phyloP scores from a whole-genome alignment of 2,329 filamentous ascomycete species.

The Aspergillus carbonarius region DNA sequence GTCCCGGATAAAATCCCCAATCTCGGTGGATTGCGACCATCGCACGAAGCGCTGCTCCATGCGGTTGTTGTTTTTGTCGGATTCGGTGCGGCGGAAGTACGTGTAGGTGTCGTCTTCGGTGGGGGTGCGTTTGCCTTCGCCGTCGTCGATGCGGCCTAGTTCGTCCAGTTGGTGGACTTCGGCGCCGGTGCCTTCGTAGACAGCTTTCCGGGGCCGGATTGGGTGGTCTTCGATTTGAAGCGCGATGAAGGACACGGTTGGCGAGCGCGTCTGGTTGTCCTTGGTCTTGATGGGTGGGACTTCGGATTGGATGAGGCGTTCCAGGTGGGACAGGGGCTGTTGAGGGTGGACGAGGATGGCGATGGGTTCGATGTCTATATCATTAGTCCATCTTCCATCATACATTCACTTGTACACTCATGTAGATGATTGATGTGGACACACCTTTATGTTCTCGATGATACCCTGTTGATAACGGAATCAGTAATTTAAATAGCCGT shows the following conservation, averaged over 20 bases:
- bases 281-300: slow-evolving; percentile 66
- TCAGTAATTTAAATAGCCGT: slow-evolving; percentile 74
- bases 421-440: neutral
- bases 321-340: slow-evolving; percentile 86
- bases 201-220: slow-evolving; percentile 39
- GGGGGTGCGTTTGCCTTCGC: neutral
- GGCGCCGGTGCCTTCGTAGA: slow-evolving; percentile 39
- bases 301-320: slow-evolving; percentile 84
- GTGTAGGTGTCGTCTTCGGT: slow-evolving; percentile 66
- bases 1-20: slow-evolving; percentile 91
- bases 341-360: slow-evolving; percentile 85
- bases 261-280: slow-evolving; percentile 66
- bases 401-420: neutral
- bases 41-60: slow-evolving; percentile 65
- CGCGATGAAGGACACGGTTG: slow-evolving; percentile 75
- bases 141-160: slow-evolving; percentile 4
- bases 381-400: neutral
- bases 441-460: slow-evolving; percentile 57
- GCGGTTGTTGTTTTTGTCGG: slow-evolving; percentile 12
- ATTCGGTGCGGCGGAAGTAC: slow-evolving; percentile 56
- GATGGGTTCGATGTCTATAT: slow-evolving; percentile 69
- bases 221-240: slow-evolving; percentile 69
- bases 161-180: slow-evolving; percentile 36
- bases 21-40: slow-evolving; percentile 85
- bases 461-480: slow-evolving; percentile 68